Base-by-base conservation (phyloP, 2,329 filamentous ascomycete genomes). In the Bimuria novae-zelandiae region DNA sequence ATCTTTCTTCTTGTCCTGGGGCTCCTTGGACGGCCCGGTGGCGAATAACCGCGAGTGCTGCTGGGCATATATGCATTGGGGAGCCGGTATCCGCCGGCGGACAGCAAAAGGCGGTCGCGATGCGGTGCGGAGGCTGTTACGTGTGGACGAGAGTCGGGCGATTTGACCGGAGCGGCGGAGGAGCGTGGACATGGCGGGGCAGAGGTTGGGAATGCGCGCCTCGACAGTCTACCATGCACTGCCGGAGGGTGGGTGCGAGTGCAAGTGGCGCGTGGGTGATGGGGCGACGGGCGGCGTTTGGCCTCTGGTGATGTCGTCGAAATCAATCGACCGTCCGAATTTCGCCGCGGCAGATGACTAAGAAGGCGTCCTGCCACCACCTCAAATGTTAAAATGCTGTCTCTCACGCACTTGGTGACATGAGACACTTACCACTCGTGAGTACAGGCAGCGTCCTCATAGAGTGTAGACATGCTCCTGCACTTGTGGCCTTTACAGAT, bases 111-210 rank as follows among this genome's bases (percentile, higher is more conserved):
- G 77, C 57, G 78, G 75, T 67, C 80, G 78, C 49, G 81, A 74
- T 56, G 81, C 75, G 64, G 77, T 75, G 68, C 81, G 80, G 67
- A 82, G 76, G 61, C n/a, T n/a, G n/a, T 80, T 80, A 62, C 81
- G 76, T 73, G 82, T 82, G 54, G 84, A n/a, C n/a, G n/a, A 82
- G 68, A 85, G 79, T 72, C 83, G 82, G 76, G 84, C 83, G 71
- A 89, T 76, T 73, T 84, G 82, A 78, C 84, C 83, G 72, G 86
- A 82, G 74, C 85, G 84, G 73, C 86, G 83, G 62, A 89, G 77
- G 67, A 87, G 78, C 67, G 84, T 83, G 72, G 85, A 85, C 87
- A 89, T 89, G 75, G 72, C 79, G 75, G 72, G 73, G 66, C 19
- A 40, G 56, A 52, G 35, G 54, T 36, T 51, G 37, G 33, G 29